phyloP scores from a whole-genome alignment of 1,139 yeast genomes.

The Candida dubliniensis region DNA sequence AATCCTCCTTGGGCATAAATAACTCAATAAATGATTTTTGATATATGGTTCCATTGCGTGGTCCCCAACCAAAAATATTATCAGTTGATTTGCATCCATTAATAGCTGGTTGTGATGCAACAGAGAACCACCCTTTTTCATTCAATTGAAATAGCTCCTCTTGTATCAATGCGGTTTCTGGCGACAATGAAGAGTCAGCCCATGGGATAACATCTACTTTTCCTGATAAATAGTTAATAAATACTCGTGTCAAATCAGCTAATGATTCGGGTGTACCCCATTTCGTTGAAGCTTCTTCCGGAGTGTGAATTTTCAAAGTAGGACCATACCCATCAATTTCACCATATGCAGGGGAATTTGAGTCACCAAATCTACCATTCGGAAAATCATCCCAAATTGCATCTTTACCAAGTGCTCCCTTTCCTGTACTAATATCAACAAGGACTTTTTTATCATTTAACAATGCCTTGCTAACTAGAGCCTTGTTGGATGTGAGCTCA shows the following conservation, averaged over 20 bases:
- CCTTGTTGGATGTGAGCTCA: conserved; percentile 37
- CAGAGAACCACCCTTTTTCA: conserved; percentile 74
- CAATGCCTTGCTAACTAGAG: conserved; percentile 27
- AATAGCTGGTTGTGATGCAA: conserved; percentile 94
- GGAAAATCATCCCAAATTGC: conserved; percentile 99
- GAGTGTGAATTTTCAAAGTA: conserved; percentile 67
- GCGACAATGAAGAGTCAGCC: conserved; percentile 80
- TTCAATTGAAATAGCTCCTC: conserved; percentile 83
- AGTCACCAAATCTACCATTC: conserved; percentile 96
- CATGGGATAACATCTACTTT: conserved; percentile 83
- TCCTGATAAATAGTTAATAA: conserved; percentile 72
- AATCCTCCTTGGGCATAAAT: conserved; percentile 75
- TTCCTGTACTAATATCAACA: conserved; percentile 78
- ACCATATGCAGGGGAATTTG: conserved; percentile 96
- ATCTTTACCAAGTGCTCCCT: conserved; percentile 82
- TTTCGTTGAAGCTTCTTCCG: conserved; percentile 63
- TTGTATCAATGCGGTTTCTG: conserved; percentile 91
- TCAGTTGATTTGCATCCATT: conserved; percentile 77
- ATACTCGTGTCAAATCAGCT: conserved; percentile 65
- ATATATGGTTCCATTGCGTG: conserved; percentile 81
- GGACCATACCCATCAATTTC: conserved; percentile 98
- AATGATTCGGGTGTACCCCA: conserved; percentile 83
- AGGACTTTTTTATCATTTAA: conserved; percentile 50
- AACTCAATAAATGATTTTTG: conserved; percentile 92
- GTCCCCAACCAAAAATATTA: conserved; percentile 97